phyloP scores from a whole-genome alignment of 2,329 filamentous ascomycete species.

The Talaromyces verruculosus region DNA sequence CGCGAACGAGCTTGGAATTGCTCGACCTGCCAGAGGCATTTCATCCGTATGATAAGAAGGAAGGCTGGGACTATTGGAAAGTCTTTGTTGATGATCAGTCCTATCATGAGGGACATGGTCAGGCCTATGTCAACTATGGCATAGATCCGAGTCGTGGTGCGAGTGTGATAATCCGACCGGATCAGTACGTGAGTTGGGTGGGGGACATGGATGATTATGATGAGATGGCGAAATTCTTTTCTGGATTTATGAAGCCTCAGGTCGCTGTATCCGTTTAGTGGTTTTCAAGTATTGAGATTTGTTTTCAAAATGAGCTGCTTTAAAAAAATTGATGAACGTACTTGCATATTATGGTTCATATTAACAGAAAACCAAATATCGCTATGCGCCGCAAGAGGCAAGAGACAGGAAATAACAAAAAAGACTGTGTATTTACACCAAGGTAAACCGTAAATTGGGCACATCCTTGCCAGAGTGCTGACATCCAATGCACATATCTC shows the following conservation, averaged over 20 bases:
- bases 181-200: slow-evolving; percentile 2
- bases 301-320: no score
- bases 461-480: not conserved
- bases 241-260: not conserved
- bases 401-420: not conserved
- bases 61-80: slow-evolving; percentile 17
- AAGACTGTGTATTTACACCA: not conserved
- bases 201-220: not conserved
- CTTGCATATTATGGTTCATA: not conserved
- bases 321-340: not conserved
- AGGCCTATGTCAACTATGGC: slow-evolving; percentile 55
- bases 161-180: not conserved
- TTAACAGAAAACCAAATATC: not conserved
- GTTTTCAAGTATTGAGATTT: no score
- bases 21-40: slow-evolving; percentile 6
- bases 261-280: not conserved
- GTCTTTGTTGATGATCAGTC: slow-evolving; percentile 13
- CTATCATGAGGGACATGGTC: not conserved
- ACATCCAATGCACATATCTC: not conserved
- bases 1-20: slow-evolving; percentile 7
- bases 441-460: not conserved
- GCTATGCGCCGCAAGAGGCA: not conserved
- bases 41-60: not conserved
- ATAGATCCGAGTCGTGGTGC: slow-evolving; percentile 56
- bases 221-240: not conserved